Evolutionary conservation across 1,139 yeast species (phyloP), one percentile per base, ranked within the genome.

Genomic region (Pichia inconspicua): DNA sequence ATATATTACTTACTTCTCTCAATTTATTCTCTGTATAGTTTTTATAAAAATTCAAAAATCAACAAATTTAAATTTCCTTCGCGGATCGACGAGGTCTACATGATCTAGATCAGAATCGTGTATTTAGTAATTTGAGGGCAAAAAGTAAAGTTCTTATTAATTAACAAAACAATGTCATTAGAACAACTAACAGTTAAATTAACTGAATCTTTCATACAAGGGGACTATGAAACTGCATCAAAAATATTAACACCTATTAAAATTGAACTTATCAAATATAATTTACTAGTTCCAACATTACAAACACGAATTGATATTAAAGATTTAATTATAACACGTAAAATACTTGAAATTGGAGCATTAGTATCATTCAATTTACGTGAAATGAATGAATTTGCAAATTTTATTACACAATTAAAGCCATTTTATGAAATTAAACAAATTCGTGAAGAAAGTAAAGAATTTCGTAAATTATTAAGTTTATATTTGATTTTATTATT

Each of bases 321-420:
- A 52, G 97, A 90, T 67, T 73, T 88, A 54, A 73, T 77, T 54
- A 85, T 89, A 43, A 81, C 95, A 11, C 82, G 94, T 59, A 78
- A 84, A 46, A 84, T 90, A 46, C 71, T 92, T 47, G 97, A 90
- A 65, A 80, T 89, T 53, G 97, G 96, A 14, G 94, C 95, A 0
- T 71, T 90, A 53, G 75, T 86, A 15, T 76, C 89, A 44, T 78
- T 92, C 54, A 80, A 83, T 56, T 66, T 77, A 43, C 70, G 77
- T 45, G 75, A 85, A 55, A 80, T 84, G 60, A 74, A 69, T 30
- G 75, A 77, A 34, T 87, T 89, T 61, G 83, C 83, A 56, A 83
- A 82, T 58, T 80, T 78, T 63, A 77, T 86, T 51, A 78, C 84
- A 27, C 94, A 87, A 64, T 75, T 90, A 62, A 77, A 82, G 54